These are phyloP conservation scores for Flaveria trinervia DNA, from an alignment of 129 eudicot genomes.

Conservation along the genomic window DNA sequence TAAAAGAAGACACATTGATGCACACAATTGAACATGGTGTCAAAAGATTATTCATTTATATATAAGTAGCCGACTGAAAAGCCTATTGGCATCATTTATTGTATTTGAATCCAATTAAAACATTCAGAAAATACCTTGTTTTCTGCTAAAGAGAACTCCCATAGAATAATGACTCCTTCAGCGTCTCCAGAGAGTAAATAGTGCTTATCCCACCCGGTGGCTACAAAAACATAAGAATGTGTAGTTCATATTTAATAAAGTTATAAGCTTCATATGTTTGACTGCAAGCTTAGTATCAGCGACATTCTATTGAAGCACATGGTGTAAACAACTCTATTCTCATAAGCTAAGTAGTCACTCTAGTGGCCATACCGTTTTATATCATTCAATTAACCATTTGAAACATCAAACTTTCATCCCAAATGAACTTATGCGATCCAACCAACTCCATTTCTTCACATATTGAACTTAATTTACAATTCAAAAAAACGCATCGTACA, in stretches of 20 bases:
- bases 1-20: not conserved
- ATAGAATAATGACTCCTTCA: conserved; percentile 67
- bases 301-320: not conserved
- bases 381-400: not conserved
- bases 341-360: not conserved
- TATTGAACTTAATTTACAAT: not conserved
- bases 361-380: not conserved
- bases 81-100: not conserved
- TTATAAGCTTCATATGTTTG: not conserved
- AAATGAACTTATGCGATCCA: no score
- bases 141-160: conserved; percentile 71
- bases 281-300: not conserved
- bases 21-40: not conserved
- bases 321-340: not conserved
- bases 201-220: conserved; percentile 56
- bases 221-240: conserved; percentile 35
- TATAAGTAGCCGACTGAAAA: not conserved
- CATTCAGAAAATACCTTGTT: conserved; percentile 52
- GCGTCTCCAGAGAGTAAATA: conserved; percentile 90
- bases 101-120: not conserved
- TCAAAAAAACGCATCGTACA: not conserved
- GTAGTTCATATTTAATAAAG: not conserved
- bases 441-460: no score
- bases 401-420: not conserved
- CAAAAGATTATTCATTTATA: conserved; percentile 8